Evolutionary conservation across 108 stramenopile genomes (phyloP).

Genomic region (Schizochytrium sp.): DNA sequence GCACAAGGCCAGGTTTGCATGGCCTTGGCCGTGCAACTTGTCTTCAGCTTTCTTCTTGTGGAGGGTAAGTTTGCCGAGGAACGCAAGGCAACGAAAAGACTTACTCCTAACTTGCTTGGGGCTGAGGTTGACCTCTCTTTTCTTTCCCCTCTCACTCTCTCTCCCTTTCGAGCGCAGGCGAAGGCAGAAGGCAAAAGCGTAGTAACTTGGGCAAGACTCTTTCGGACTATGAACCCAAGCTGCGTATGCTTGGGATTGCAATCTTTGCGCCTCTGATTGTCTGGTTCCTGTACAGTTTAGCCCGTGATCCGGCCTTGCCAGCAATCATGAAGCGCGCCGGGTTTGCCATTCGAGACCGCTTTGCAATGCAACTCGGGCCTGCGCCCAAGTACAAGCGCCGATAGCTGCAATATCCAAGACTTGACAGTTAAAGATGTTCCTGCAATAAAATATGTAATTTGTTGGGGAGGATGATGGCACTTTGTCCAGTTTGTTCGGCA

Average conservation of each 20-base stretch:
- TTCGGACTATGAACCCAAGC: background rate
- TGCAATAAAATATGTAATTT: too few species aligned
- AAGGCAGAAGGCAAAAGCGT: background rate
- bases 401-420: background rate
- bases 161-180: background rate
- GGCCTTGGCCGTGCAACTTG: too few species aligned
- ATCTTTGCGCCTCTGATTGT: background rate
- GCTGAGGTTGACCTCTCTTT: background rate
- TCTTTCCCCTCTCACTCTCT: background rate
- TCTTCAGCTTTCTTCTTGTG: too few species aligned
- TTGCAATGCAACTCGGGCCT: background rate
- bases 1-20: too few species aligned
- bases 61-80: too few species aligned
- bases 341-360: background rate
- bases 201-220: background rate
- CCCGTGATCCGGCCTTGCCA: background rate
- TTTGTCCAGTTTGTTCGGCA: too few species aligned
- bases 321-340: background rate
- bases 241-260: background rate
- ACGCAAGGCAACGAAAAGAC: background rate
- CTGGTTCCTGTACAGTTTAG: background rate
- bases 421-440: too few species aligned
- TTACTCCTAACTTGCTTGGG: background rate
- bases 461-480: too few species aligned
- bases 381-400: slow-evolving; percentile 13